phyloP scores from a whole-genome alignment of 2,329 filamentous ascomycete genomes.

The Macrophomina phaseolina region DNA sequence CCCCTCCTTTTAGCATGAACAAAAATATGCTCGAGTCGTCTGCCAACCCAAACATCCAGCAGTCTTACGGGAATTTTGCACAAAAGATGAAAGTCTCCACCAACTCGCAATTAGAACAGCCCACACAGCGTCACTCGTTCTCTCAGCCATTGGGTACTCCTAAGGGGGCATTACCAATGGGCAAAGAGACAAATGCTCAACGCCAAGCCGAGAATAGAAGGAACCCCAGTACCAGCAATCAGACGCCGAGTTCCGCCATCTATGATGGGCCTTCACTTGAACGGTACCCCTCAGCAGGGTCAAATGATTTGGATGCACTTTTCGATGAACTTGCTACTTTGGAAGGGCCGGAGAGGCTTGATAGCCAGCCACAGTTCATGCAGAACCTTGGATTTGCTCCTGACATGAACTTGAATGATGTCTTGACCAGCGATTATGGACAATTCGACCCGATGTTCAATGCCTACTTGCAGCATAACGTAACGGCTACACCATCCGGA shows the following conservation, averaged over 20 bases:
- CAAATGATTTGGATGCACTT: conserved; percentile 56
- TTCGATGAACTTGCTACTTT: conserved; percentile 65
- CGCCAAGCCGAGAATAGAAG: not conserved
- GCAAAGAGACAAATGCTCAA: conserved; percentile 10
- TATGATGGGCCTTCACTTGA: conserved; percentile 35
- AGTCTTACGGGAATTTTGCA: not conserved
- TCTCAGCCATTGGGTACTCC: conserved; percentile 4
- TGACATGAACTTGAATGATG: conserved; percentile 64
- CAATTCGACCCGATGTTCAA: conserved; percentile 24
- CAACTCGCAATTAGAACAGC: not conserved
- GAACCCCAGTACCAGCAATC: conserved; percentile 18
- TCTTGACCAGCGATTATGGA: conserved; percentile 51
- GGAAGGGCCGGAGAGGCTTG: conserved; percentile 59
- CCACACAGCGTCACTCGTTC: not conserved
- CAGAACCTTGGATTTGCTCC: conserved; percentile 69
- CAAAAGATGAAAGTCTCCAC: not conserved
- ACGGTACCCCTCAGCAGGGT: conserved; percentile 42
- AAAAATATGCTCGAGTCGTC: conserved; percentile 2
- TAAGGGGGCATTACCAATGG: conserved; percentile 5
- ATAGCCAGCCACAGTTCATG: conserved; percentile 68
- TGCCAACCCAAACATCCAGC: not conserved
- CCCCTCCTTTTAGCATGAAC: conserved; percentile 4
- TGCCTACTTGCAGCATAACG: conserved; percentile 16
- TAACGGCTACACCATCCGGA: not conserved
- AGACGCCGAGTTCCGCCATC: conserved; percentile 30